Conservation (phyloP, 805 yeast species). For the Ogataea dorogensis region DNA sequence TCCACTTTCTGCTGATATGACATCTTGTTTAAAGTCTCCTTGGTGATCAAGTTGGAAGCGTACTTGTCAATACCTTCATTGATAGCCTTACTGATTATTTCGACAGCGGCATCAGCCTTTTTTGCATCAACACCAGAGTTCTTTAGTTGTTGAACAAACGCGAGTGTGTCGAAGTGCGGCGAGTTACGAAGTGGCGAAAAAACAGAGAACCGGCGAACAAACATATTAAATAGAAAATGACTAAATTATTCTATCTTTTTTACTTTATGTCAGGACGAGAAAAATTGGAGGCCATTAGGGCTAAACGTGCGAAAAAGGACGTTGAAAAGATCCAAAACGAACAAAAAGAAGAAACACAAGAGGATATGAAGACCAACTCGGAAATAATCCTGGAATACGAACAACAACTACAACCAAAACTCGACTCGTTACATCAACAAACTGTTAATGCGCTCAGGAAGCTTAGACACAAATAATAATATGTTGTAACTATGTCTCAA, state of each 20-base stretch:
- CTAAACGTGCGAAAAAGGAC: slow-evolving; percentile 1
- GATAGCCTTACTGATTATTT: slow-evolving; percentile 68
- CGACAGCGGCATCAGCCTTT: slow-evolving; percentile 80
- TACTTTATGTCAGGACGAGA: slow-evolving; percentile 8
- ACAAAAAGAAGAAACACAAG: slow-evolving; percentile 1
- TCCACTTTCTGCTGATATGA: slow-evolving; percentile 96
- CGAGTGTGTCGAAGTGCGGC: slow-evolving; percentile 69
- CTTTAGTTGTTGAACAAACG: slow-evolving; percentile 62
- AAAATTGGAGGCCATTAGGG: slow-evolving; percentile 2
- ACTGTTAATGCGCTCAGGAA: slow-evolving; percentile 43
- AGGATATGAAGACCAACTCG: slow-evolving; percentile 3
- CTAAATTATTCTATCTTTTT: background rate
- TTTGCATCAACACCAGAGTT: slow-evolving; percentile 65
- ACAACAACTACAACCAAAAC: slow-evolving; percentile 38
- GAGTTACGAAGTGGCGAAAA: slow-evolving; percentile 7
- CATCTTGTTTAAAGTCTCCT: slow-evolving; percentile 76
- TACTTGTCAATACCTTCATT: slow-evolving; percentile 77
- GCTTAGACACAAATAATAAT: slow-evolving; percentile 2
- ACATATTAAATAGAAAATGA: slow-evolving; percentile 1
- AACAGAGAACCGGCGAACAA: slow-evolving; percentile 4
- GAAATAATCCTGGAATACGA: slow-evolving; percentile 29
- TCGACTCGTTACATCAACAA: slow-evolving; percentile 37
- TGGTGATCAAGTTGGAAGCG: slow-evolving; percentile 75
- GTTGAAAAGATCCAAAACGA: slow-evolving; percentile 1
- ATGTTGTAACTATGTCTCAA: slow-evolving; percentile 18